A percentile compares a stretch with the other conserved stretches of the same genome.
Conservation (phyloP, 2,329 filamentous ascomycete genomes). For the Ambrosiella xylebori region DNA sequence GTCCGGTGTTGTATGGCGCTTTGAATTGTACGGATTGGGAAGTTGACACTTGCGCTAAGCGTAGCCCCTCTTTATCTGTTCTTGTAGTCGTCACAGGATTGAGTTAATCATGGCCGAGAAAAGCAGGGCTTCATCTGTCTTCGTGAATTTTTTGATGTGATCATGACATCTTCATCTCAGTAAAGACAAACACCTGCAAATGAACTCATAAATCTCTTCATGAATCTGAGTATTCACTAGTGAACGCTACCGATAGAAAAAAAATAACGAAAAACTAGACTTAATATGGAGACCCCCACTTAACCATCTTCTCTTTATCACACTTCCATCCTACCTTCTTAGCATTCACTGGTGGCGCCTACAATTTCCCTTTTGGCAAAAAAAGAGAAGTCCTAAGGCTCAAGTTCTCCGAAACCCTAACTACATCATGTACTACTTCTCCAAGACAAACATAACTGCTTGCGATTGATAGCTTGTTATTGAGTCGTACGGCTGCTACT, state of each 20-base stretch:
- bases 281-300: slow-evolving; percentile 3
- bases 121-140: background rate
- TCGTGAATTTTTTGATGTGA: no score
- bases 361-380: background rate
- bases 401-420: no score
- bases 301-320: background rate
- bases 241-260: background rate
- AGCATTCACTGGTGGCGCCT: background rate
- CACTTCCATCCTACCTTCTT: background rate
- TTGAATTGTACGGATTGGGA: background rate
- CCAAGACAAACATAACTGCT: no score
- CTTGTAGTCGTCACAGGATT: background rate
- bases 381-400: background rate
- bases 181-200: no score
- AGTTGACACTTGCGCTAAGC: background rate
- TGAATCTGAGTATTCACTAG: no score
- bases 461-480: no score
- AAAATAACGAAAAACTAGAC: background rate
- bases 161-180: no score
- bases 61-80: background rate
- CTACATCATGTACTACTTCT: no score
- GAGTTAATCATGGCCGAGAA: background rate
- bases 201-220: no score
- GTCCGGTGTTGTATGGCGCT: background rate
- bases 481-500: no score